A percentile compares a stretch with the other conserved stretches of the same genome.
These are phyloP conservation scores for Colletotrichum higginsianum DNA, from an alignment of 2,329 filamentous ascomycete species.

Conservation along the genomic window DNA sequence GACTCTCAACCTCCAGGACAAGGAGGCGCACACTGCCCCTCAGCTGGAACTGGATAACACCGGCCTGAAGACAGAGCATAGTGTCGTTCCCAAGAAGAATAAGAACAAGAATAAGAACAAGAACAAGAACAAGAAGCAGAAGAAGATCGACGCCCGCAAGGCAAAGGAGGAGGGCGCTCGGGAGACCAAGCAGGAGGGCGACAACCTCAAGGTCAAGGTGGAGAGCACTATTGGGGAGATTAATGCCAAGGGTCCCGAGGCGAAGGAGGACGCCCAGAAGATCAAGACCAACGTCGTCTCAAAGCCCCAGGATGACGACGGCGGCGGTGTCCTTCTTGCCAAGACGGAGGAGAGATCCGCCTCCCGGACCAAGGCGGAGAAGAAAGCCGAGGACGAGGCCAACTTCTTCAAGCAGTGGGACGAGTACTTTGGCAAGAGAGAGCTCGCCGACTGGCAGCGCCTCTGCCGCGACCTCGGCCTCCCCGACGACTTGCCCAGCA, in stretches of 20 bases:
- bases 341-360: neutral
- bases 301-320: too few species aligned
- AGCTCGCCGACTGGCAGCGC: slow-evolving; percentile 60
- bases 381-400: neutral
- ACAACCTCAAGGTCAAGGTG: neutral
- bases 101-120: neutral
- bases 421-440: slow-evolving; percentile 50
- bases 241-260: too few species aligned
- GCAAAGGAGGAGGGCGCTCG: neutral
- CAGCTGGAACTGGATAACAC: neutral
- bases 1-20: neutral
- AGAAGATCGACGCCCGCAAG: neutral
- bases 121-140: neutral
- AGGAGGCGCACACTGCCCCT: neutral
- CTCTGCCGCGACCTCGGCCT: slow-evolving; percentile 62
- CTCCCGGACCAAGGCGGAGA: neutral
- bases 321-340: neutral
- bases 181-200: neutral
- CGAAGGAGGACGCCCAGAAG: slow-evolving; percentile 1
- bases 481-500: slow-evolving; percentile 55
- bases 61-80: neutral
- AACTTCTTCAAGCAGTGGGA: slow-evolving; percentile 45
- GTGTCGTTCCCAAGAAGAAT: neutral
- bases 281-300: neutral
- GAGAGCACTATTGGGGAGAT: too few species aligned